Conservation (phyloP, 2,329 filamentous ascomycete genomes). For the Parascedosporium putredinis region DNA sequence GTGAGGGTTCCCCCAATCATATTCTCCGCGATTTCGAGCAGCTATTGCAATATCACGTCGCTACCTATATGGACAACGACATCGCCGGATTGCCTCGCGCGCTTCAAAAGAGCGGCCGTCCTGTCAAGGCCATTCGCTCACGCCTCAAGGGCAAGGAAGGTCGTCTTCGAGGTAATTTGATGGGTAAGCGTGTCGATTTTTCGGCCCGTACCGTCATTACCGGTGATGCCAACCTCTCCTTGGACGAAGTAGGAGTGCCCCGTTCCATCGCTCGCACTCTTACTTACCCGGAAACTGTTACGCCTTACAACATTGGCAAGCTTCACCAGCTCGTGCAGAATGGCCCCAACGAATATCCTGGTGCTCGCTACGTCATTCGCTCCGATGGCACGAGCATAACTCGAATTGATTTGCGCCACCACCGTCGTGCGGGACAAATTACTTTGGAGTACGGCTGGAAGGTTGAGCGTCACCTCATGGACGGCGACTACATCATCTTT, state of each 20-base stretch:
- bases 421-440: slow-evolving; percentile 78
- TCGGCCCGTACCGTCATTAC: slow-evolving; percentile 99
- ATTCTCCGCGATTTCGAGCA: slow-evolving; percentile 85
- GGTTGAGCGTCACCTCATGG: slow-evolving; percentile 91
- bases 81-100: slow-evolving; percentile 92
- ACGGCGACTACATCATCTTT: slow-evolving; percentile 98
- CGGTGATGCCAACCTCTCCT: slow-evolving; percentile 88
- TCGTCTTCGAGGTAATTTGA: slow-evolving; percentile 93
- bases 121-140: slow-evolving; percentile 91
- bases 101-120: slow-evolving; percentile 91
- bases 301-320: slow-evolving; percentile 93
- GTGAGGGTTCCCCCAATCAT: slow-evolving; percentile 85
- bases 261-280: slow-evolving; percentile 84
- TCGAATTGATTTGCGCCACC: slow-evolving; percentile 87
- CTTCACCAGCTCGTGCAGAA: slow-evolving; percentile 83
- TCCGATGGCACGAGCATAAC: slow-evolving; percentile 60
- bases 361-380: slow-evolving; percentile 92
- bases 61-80: slow-evolving; percentile 99
- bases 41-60: slow-evolving; percentile 92
- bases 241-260: slow-evolving; percentile 96
- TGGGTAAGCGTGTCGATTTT: slow-evolving; percentile 99
- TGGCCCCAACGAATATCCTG: slow-evolving; percentile 88
- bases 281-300: slow-evolving; percentile 95
- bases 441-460: slow-evolving; percentile 95
- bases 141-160: slow-evolving; percentile 99